phyloP scores from a whole-genome alignment of 2,329 filamentous ascomycete species.

The Nothophaeocryptopus gaeumannii region DNA sequence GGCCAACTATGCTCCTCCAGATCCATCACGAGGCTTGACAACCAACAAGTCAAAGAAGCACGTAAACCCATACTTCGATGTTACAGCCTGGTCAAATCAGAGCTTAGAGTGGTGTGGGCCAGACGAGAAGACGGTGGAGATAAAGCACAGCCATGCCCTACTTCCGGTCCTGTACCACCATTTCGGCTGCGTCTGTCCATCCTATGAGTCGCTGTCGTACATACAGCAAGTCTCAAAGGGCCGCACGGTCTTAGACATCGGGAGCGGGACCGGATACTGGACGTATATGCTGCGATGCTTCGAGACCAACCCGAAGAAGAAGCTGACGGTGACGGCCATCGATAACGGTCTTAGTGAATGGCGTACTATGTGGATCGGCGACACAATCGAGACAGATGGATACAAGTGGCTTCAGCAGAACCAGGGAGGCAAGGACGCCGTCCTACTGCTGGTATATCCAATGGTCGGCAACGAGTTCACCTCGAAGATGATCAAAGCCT shows the following conservation, averaged over 20 bases:
- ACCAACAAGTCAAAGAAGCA: slow-evolving; percentile 45
- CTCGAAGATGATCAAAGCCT: slow-evolving; percentile 58
- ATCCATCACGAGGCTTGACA: slow-evolving; percentile 30
- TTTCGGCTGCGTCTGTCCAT: slow-evolving; percentile 70
- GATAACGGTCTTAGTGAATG: slow-evolving; percentile 68
- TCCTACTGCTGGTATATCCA: slow-evolving; percentile 71
- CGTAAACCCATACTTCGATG: slow-evolving; percentile 65
- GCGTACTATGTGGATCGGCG: slow-evolving; percentile 65
- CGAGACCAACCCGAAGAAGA: slow-evolving; percentile 42
- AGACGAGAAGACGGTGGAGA: slow-evolving; percentile 50
- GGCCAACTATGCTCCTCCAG: slow-evolving; percentile 52
- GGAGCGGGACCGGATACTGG: slow-evolving; percentile 74
- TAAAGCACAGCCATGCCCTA: slow-evolving; percentile 62
- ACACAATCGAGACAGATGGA: slow-evolving; percentile 64
- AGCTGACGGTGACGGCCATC: slow-evolving; percentile 53
- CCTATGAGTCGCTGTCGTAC: slow-evolving; percentile 62
- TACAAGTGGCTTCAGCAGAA: slow-evolving; percentile 55
- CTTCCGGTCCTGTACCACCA: slow-evolving; percentile 75
- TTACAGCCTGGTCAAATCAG: slow-evolving; percentile 64
- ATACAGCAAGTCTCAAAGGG: slow-evolving; percentile 55
- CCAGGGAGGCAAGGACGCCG: slow-evolving; percentile 51
- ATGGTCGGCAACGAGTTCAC: slow-evolving; percentile 68
- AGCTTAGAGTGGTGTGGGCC: slow-evolving; percentile 66
- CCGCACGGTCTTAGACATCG: slow-evolving; percentile 61
- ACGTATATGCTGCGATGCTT: slow-evolving; percentile 65